Evolutionary conservation across 208 protist species (phyloP), one percentile per base, ranked within the genome.

Genomic region (Naegleria gruberi): DNA sequence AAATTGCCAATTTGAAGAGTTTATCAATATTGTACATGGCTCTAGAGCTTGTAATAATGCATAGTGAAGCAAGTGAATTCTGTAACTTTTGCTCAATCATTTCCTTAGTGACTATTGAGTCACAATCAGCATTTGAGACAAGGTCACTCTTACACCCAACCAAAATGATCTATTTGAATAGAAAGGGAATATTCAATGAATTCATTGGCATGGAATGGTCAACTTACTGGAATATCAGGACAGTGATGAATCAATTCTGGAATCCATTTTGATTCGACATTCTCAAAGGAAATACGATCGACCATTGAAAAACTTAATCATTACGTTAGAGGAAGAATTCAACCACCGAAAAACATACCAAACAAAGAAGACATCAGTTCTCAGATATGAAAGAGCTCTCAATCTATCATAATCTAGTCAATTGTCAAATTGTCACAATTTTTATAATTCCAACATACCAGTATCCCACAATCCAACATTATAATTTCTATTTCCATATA

Each of bases 321-420:
- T n/a, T n/a, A n/a, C n/a, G n/a, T n/a, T n/a, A n/a, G n/a, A n/a
- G n/a, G n/a, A n/a, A n/a, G n/a, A n/a, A n/a, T n/a, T n/a, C n/a
- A n/a, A n/a, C n/a, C n/a, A 10, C 30, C 30, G 15, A 23, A 65
- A 65, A 30, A 23, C 51, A 30, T 65, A 65, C 51, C 96, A 97
- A 40, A 97, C 77, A 4, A 98, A 84, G 88, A 96, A 96, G 17
- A 96, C 93, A 90, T 96, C 94, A 8, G 95, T 95, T 55, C 95
- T 91, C 37, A 94, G 94, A 93, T 98, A 98, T 23, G 93, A 95
- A 8, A 98, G 91, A 45, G 96, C 95, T 40, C 97, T 91, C 34
- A 98, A 93, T 43, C 96, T 90, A 90, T 98, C 97, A 90, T 97
- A 98, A 89, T 98, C 96, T 30, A 65, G 2, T 65, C 2, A 65